phyloP scores from a whole-genome alignment of 305 asterid species.

The Solanum hybrid region DNA sequence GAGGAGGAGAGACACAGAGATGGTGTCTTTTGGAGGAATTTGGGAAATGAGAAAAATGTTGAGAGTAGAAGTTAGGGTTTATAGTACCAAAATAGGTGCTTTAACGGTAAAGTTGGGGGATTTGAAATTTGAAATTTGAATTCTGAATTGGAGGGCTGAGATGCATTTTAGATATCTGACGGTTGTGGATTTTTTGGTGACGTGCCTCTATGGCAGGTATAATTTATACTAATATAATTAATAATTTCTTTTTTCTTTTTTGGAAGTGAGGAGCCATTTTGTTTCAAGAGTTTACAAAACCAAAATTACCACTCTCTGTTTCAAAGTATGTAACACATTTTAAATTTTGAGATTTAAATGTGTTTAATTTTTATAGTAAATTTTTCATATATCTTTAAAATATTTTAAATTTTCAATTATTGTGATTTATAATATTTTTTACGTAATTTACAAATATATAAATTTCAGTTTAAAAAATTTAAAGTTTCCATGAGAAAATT shows the following conservation, averaged over 20 bases:
- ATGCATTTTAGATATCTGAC: background rate
- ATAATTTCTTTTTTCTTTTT: no score
- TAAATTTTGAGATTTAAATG: background rate
- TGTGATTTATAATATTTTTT: no score
- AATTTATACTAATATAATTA: no score
- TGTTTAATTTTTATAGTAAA: no score
- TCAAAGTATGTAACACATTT: no score
- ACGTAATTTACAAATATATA: no score
- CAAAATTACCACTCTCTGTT: no score
- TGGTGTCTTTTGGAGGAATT: conserved; percentile 23
- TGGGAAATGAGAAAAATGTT: background rate
- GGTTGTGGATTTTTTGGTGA: background rate
- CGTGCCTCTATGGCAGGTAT: background rate
- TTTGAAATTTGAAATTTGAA: conserved; percentile 37
- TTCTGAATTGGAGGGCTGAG: conserved; percentile 3
- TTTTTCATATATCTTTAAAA: no score
- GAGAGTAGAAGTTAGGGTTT: background rate
- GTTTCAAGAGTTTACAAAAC: background rate
- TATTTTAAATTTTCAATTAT: no score
- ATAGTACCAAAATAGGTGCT: conserved; percentile 14
- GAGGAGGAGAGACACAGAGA: conserved; percentile 42
- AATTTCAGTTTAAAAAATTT: no score
- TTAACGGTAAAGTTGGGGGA: conserved; percentile 17
- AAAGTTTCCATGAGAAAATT: no score
- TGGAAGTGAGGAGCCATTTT: background rate